These are phyloP conservation scores for Dysphania ambrosioides DNA, from an alignment of 148 eudicot genomes.

Conservation along the genomic window DNA sequence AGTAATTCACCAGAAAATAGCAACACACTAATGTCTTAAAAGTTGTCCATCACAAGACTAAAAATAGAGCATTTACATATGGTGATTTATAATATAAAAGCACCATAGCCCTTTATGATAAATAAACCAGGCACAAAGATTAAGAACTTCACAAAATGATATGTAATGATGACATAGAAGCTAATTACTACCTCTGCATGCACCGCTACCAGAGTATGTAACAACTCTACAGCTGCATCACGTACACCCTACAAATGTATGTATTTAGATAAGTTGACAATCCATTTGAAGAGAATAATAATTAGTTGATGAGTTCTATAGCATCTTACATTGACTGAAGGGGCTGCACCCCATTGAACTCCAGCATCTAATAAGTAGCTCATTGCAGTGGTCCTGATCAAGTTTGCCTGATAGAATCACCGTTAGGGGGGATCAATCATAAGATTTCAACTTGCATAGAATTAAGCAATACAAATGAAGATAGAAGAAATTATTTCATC, in stretches of 20 bases:
- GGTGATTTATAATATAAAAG: not conserved
- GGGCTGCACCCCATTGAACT: constrained; percentile 90
- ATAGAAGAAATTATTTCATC: too few species aligned
- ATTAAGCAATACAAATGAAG: too few species aligned
- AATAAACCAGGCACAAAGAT: not conserved
- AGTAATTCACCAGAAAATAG: not conserved
- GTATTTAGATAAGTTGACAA: constrained; percentile 10
- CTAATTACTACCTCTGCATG: constrained; percentile 82
- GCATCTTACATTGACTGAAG: constrained; percentile 73
- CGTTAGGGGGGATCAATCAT: not conserved
- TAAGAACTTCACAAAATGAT: not conserved
- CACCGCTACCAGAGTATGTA: constrained; percentile 88
- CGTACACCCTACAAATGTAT: constrained; percentile 70
- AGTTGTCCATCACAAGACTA: too few species aligned
- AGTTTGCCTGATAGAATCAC: constrained; percentile 52
- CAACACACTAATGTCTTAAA: not conserved
- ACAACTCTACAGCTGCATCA: constrained; percentile 89
- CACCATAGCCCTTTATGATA: not conserved
- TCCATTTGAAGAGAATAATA: not conserved
- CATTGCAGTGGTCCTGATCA: constrained; percentile 76
- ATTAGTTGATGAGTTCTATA: constrained; percentile 14
- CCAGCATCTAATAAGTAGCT: constrained; percentile 91
- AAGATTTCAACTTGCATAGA: not conserved
- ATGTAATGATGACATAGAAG: constrained; percentile 1
- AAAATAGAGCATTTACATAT: too few species aligned